These are phyloP conservation scores for Tuber aestivum DNA, from an alignment of 495 filamentous ascomycete species.

Conservation along the genomic window DNA sequence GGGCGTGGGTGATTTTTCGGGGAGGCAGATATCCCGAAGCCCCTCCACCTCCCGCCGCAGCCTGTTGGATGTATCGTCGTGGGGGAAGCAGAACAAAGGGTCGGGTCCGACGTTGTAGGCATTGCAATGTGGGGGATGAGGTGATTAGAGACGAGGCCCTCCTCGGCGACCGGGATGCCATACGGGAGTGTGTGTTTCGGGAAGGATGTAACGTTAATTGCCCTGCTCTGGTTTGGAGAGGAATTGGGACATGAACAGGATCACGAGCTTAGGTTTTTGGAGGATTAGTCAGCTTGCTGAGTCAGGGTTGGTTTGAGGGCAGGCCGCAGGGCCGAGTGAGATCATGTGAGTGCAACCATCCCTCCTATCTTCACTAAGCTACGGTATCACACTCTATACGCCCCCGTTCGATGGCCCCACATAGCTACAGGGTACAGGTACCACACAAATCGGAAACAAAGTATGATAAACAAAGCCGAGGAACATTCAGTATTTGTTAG, in stretches of 20 bases:
- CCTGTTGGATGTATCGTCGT: neutral
- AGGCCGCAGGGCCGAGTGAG: neutral
- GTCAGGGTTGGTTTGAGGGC: neutral
- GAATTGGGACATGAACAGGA: neutral
- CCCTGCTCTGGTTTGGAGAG: neutral
- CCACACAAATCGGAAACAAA: too few species aligned
- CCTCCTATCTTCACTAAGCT: neutral
- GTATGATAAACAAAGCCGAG: neutral
- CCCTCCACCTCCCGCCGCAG: neutral
- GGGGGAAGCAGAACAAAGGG: neutral
- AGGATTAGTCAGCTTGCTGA: neutral
- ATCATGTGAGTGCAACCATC: neutral
- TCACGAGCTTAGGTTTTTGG: neutral
- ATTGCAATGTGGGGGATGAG: neutral
- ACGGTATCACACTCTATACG: neutral
- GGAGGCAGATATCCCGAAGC: neutral
- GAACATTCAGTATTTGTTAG: neutral
- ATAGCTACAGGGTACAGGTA: too few species aligned
- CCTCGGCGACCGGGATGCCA: neutral
- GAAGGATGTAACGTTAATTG: neutral
- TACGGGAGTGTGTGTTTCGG: neutral
- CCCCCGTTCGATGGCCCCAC: neutral
- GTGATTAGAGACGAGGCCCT: neutral
- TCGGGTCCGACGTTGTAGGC: neutral
- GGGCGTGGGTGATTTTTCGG: slow-evolving; percentile 4